Evolutionary conservation across 1,284 basidiomycete species (phyloP).

Genomic region (Leucoagaricus sp.): DNA sequence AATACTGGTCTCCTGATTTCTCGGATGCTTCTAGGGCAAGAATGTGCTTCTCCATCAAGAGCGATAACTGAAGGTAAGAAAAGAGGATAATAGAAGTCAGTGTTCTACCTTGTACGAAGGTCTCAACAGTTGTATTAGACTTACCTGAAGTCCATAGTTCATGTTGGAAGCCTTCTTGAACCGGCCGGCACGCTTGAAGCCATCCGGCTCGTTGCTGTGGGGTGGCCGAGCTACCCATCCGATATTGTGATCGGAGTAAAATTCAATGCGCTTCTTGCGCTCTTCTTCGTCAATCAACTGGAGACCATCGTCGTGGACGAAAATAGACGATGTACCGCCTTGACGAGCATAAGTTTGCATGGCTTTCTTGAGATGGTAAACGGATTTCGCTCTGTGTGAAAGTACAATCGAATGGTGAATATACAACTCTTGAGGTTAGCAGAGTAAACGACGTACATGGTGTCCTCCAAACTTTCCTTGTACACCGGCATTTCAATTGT

Average conservation of each 20-base stretch:
- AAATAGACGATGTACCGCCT: slow-evolving; percentile 75
- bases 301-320: slow-evolving; percentile 80
- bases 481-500: slow-evolving; percentile 82
- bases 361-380: slow-evolving; percentile 80
- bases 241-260: slow-evolving; percentile 81
- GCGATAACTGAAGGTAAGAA: slow-evolving; percentile 55
- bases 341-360: slow-evolving; percentile 87
- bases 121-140: neutral
- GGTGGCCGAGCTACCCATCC: slow-evolving; percentile 85
- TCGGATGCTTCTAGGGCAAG: slow-evolving; percentile 45
- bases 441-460: slow-evolving; percentile 52
- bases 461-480: slow-evolving; percentile 71
- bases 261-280: slow-evolving; percentile 64
- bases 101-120: neutral
- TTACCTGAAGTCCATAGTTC: slow-evolving; percentile 73
- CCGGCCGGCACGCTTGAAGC: slow-evolving; percentile 81
- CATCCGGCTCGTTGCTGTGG: slow-evolving; percentile 51
- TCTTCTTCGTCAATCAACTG: slow-evolving; percentile 62
- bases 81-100: slow-evolving; percentile 10
- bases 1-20: slow-evolving; percentile 31
- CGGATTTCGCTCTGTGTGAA: slow-evolving; percentile 63
- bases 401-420: slow-evolving; percentile 1
- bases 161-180: slow-evolving; percentile 93
- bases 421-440: neutral
- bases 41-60: slow-evolving; percentile 77